Percentiles rank a stretch among this genome's conserved stretches.
Evolutionary conservation across 2,329 filamentous ascomycete species (phyloP).

Genomic region (Colletotrichum paranaense): DNA sequence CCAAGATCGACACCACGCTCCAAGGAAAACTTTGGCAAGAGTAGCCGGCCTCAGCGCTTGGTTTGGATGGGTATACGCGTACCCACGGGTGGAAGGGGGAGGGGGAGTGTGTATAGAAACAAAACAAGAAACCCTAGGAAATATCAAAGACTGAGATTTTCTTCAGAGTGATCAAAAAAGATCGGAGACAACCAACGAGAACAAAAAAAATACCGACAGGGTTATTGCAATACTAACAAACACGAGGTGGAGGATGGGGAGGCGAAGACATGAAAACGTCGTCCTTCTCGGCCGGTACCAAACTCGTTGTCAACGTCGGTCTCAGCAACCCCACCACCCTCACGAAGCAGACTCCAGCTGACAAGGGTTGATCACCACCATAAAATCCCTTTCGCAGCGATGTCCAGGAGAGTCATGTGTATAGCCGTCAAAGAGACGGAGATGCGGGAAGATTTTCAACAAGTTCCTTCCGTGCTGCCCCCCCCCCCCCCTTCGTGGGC

Average conservation of each 20-base stretch:
- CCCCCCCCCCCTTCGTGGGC: not conserved
- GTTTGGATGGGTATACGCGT: too few species aligned
- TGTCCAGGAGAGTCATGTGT: conserved; percentile 4
- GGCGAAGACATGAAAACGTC: conserved; percentile 27
- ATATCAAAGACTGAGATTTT: not conserved
- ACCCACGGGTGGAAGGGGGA: too few species aligned
- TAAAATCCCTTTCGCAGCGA: not conserved
- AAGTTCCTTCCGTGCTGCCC: too few species aligned
- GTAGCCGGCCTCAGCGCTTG: too few species aligned
- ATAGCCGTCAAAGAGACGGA: not conserved
- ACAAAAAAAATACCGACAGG: not conserved
- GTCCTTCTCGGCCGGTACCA: not conserved
- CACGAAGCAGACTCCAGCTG: not conserved
- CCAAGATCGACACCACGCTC: not conserved
- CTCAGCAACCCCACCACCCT: not conserved
- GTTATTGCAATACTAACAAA: not conserved
- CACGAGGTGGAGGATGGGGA: not conserved
- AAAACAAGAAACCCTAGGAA: not conserved
- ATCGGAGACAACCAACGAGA: not conserved
- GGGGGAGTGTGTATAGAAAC: not conserved
- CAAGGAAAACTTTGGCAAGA: not conserved
- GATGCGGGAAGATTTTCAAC: too few species aligned
- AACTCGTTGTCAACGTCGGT: conserved; percentile 5
- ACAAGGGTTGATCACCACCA: not conserved
- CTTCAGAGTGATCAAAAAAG: not conserved